A percentile compares a stretch with the other conserved stretches of the same genome.
These are phyloP conservation scores for Venturia nashicola DNA, from an alignment of 2,329 filamentous ascomycete genomes.

Conservation along the genomic window DNA sequence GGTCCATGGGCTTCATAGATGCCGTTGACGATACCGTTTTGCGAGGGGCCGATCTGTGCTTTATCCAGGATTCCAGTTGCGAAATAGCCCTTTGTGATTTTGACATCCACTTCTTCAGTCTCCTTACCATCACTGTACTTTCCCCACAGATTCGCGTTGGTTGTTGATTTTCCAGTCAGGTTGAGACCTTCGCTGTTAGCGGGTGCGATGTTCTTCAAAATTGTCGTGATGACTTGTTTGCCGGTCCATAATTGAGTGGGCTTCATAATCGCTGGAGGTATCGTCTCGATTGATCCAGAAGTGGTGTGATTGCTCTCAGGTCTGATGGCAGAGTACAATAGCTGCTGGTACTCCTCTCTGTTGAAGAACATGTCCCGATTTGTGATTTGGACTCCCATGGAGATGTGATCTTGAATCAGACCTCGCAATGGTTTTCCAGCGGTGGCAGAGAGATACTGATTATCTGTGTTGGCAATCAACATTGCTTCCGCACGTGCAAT, in stretches of 20 bases:
- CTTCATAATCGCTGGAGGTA: conserved; percentile 72
- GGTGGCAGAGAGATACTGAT: conserved; percentile 90
- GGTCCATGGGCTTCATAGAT: conserved; percentile 91
- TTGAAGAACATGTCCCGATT: conserved; percentile 87
- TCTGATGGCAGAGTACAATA: conserved; percentile 81
- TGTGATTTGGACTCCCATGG: conserved; percentile 82
- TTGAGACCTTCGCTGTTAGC: conserved; percentile 62
- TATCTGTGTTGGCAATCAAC: conserved; percentile 89
- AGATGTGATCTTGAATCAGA: conserved; percentile 97
- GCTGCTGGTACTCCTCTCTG: conserved; percentile 76
- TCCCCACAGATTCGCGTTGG: conserved; percentile 71
- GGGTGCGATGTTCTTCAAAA: conserved; percentile 85
- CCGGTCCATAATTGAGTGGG: conserved; percentile 81
- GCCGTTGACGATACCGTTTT: conserved; percentile 79
- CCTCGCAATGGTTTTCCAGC: conserved; percentile 87
- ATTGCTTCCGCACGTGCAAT: conserved; percentile 85
- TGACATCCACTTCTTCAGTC: conserved; percentile 66
- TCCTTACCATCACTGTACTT: conserved; percentile 23
- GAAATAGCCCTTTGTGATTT: conserved; percentile 78
- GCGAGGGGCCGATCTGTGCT: conserved; percentile 78
- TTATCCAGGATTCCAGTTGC: conserved; percentile 91
- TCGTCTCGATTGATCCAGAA: conserved; percentile 66
- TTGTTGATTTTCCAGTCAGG: conserved; percentile 67
- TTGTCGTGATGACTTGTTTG: conserved; percentile 88
- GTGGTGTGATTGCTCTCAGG: conserved; percentile 85